Percentiles rank a stretch among this genome's conserved stretches.
Evolutionary conservation across 768 basidiomycete genomes (phyloP).

Genomic region (Suillus sp.): DNA sequence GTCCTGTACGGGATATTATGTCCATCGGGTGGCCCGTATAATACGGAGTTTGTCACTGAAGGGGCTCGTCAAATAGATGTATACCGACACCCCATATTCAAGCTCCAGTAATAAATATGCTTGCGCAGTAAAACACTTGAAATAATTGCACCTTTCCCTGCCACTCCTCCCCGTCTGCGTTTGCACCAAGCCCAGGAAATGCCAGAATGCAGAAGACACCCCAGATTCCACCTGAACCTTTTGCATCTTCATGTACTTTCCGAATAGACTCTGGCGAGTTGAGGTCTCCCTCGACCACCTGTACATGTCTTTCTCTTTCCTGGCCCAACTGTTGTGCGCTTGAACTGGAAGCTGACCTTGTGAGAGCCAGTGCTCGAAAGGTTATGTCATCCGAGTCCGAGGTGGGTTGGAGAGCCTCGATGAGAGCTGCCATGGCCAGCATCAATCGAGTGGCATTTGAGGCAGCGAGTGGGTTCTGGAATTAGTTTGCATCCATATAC

Average conservation of each 20-base stretch:
- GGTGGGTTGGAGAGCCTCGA: constrained; percentile 27
- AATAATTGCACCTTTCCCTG: constrained; percentile 39
- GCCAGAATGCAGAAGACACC: constrained; percentile 43
- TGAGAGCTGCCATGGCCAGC: constrained; percentile 23
- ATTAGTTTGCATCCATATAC: no score
- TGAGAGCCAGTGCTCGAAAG: constrained; percentile 41
- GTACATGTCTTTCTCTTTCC: constrained; percentile 30
- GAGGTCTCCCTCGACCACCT: constrained; percentile 39
- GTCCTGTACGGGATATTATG: no score
- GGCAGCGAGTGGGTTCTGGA: no score
- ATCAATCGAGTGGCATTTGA: no score
- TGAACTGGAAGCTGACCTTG: constrained; percentile 35
- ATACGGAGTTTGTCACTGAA: no score
- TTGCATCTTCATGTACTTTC: constrained; percentile 38
- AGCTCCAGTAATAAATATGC: constrained; percentile 16
- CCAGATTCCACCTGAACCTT: constrained; percentile 34
- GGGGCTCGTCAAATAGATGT: constrained; percentile 44
- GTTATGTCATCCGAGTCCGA: constrained; percentile 10
- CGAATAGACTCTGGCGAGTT: constrained; percentile 32
- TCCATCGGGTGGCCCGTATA: no score
- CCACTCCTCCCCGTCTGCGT: constrained; percentile 39
- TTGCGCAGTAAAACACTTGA: neutral
- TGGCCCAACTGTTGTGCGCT: constrained; percentile 27
- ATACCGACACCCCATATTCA: constrained; percentile 39
- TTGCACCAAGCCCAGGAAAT: constrained; percentile 44